Evolutionary conservation across 495 filamentous ascomycete genomes (phyloP), one percentile per base, ranked within the genome.

Genomic region (Penicillium waksmanii): DNA sequence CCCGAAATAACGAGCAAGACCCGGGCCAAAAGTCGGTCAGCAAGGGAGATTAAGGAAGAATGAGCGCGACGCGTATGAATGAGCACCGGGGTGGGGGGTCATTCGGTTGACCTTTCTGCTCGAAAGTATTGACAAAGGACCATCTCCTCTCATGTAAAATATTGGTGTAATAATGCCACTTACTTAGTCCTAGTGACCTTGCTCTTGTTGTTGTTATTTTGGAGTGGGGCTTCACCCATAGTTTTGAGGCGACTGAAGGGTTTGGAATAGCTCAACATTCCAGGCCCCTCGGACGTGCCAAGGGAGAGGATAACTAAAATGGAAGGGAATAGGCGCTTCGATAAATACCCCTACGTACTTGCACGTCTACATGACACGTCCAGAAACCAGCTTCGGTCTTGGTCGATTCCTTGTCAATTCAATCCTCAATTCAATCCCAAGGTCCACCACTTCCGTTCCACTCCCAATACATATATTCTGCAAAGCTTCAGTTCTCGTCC

Each of bases 11-110:
- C n/a, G n/a, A n/a, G n/a, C n/a, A n/a, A n/a, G n/a, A n/a, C n/a
- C n/a, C n/a, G n/a, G n/a, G n/a, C n/a, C n/a, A n/a, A n/a, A n/a
- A n/a, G n/a, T n/a, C n/a, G n/a, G n/a, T n/a, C 46, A 35, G 35
- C 2, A 8, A 50, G 11, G 19, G 51, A 46, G 38, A 15, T 13
- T 27, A 48, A 55, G 23, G 42, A 51, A 23, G 21, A 49, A 56
- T 33, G 33, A 55, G 58, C 15, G n/a, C 33, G 54, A 43, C 42
- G 46, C 42, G 17, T 44, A 23, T 40, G 12, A 40, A 4, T 31
- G 27, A 9, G 6, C 6, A 31, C 6, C 27, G 6, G 6, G 6
- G 6, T 9, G 27, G 27, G 27, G 6, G 8, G 27, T 9, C 3
- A 8, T 8, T 31, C 6, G 8, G 8, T 31, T 31, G 6, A 7